phyloP scores from a whole-genome alignment of 176 grass and related monocot species.

The Canna indica region DNA sequence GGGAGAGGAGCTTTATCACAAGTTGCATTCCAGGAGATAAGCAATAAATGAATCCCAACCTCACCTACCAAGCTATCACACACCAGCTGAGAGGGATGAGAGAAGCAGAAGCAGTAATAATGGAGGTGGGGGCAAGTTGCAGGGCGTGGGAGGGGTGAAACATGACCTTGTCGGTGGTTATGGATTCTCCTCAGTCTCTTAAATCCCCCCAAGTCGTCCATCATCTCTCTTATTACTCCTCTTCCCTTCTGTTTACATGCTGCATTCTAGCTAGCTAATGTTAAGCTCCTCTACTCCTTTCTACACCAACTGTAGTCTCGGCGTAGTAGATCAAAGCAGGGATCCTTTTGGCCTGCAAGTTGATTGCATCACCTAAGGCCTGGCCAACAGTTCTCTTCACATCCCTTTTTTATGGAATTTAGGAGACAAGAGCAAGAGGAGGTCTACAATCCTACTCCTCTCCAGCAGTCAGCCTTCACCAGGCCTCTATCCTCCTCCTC shows the following conservation, averaged over 20 bases:
- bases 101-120: background rate
- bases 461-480: slow-evolving; percentile 6
- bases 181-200: background rate
- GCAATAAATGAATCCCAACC: slow-evolving; percentile 8
- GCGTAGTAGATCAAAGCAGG: background rate
- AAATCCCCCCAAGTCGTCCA: background rate
- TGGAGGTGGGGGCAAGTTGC: slow-evolving; percentile 8
- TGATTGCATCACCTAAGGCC: background rate
- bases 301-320: background rate
- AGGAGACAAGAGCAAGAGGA: slow-evolving; percentile 5
- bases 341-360: too few species aligned
- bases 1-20: background rate
- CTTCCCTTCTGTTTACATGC: background rate
- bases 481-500: background rate
- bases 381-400: background rate
- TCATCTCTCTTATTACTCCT: background rate
- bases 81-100: background rate
- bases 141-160: slow-evolving; percentile 8
- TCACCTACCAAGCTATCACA: slow-evolving; percentile 6
- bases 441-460: slow-evolving; percentile 1
- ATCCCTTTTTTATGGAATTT: slow-evolving; percentile 8
- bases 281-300: too few species aligned
- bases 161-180: slow-evolving; percentile 19
- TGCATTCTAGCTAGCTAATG: background rate
- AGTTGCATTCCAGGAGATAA: slow-evolving; percentile 1